Base-by-base conservation (phyloP, 2,329 filamentous ascomycete genomes). In the Phyllosticta ampelicida region DNA sequence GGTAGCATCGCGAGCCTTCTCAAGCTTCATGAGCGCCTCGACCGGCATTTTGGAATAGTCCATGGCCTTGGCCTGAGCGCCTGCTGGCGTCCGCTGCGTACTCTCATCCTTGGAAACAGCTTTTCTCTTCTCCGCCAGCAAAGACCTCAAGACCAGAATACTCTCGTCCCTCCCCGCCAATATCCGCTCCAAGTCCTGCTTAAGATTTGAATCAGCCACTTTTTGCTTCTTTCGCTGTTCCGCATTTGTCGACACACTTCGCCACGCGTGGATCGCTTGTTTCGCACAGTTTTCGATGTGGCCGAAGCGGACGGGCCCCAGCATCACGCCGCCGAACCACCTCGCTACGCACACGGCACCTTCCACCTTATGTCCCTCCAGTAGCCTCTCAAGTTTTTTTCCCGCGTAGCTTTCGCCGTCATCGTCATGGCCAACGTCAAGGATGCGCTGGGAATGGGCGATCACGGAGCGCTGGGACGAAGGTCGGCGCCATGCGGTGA, bases 351-450 rank as follows among this genome's bases (percentile, higher is more conserved):
- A 76, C 20, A 80, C 70, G 1, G 70, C 66, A 20, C 79, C 79
- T 50, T 70, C 67, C 13, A 74, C 73, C 18, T 74, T 66, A 62
- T 73, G 70, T 10, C 75, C 71, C 21, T 71, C 69, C 11, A 82
- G 71, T 20, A 80, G 71, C 58, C 74, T 72, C 63, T 75, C 70
- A 3, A 81, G 68, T 21, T 72, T 72, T 59, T 72, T 74, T 4
- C 78, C 79, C 0, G 73, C 79, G 66, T 78, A 77, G 55, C 74
- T 75, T 64, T 82, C 79, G 13, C 79, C 79, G 61, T 81, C 79
- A 60, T 81, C 79, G 57, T 81, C 78, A 54, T 74, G 71, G 11
- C 75, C 76, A 0, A 70, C 66, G 48, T 76, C 72, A 62, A 52
- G 9, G 9, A 59, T 29, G 30, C 51, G 55, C 73, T 59, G 0